Base-by-base conservation (phyloP, 2,329 filamentous ascomycete genomes). In the Aspergillus quadrilineatus region DNA sequence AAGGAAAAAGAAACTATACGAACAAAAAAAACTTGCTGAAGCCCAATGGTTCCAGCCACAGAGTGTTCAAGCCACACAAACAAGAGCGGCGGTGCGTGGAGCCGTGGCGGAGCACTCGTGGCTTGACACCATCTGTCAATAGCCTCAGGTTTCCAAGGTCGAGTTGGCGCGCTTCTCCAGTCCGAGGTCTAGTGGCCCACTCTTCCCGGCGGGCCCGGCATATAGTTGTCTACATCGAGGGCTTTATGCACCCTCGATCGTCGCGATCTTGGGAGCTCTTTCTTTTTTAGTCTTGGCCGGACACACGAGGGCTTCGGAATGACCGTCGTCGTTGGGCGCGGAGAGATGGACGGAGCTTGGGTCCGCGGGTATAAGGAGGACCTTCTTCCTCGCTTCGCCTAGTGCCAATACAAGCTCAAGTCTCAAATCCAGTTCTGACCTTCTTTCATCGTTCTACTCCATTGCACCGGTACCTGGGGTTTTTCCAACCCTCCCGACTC, bases 81-180 rank as follows among this genome's bases (percentile, higher is more conserved):
- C 56, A 52, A 43, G 22, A 46, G 41, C 44, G 54, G 41, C 50
- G 55, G 58, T 59, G 52, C 51, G 55, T 44, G 37, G 30, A 36
- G 22, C 15, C 60, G 63, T 65, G 63, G 63, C 63, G 50, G 49
- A 56, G 43, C 28, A 15, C n/a, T 37, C 58, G 62, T 63, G 62
- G 62, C 62, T 65, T 58, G 56, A 60, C 49, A 56, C 45, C 56
- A 47, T 47, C 51, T 48, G 32, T 59, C 57, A 57, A 57, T 59
- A 62, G 61, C 56, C 34, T 61, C 56, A 62, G 46, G 52, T 59
- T 55, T 44, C 17, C 58, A 48, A 22, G 55, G 39, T 42, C 49
- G 12, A 14, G n/a, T 37, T 17, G 50, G 55, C 44, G 50, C 48
- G 53, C 43, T 22, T 52, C 32, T 54, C 45, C 34, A 50, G 50